Evolutionary conservation across 2,329 filamentous ascomycete species (phyloP).

Genomic region (Colletotrichum chrysophilum): DNA sequence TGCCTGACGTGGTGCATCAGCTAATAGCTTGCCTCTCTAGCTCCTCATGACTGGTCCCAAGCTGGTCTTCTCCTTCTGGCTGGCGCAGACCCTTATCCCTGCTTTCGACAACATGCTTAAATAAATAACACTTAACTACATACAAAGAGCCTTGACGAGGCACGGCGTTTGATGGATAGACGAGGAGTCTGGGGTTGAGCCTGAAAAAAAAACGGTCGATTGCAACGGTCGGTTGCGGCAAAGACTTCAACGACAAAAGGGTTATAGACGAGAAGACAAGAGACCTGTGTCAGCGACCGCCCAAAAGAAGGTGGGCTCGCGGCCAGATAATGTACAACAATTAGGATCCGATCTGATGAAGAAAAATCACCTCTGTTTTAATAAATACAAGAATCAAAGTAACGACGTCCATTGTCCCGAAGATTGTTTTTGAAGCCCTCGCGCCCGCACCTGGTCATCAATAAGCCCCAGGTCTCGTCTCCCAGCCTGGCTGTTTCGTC

Average conservation of each 20-base stretch:
- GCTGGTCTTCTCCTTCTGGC: slow-evolving; percentile 99
- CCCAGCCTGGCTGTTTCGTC: slow-evolving; percentile 47
- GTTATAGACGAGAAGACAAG: slow-evolving; percentile 1
- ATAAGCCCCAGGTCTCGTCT: slow-evolving; percentile 49
- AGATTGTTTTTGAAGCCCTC: neutral
- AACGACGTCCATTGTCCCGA: neutral
- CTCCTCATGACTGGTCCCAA: slow-evolving; percentile 99
- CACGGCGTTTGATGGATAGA: slow-evolving; percentile 26
- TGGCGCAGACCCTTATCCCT: slow-evolving; percentile 96
- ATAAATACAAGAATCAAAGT: neutral
- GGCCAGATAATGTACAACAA: slow-evolving; percentile 19
- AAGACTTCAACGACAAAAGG: neutral
- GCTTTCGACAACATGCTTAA: slow-evolving; percentile 71
- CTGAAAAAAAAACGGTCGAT: slow-evolving; percentile 40
- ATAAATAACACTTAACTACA: slow-evolving; percentile 24
- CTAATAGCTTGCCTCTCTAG: slow-evolving; percentile 38
- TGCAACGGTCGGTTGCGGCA: neutral
- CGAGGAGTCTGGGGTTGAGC: slow-evolving; percentile 4
- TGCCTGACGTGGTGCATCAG: slow-evolving; percentile 20
- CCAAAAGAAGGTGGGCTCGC: neutral
- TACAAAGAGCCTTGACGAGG: slow-evolving; percentile 2
- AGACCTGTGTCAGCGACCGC: neutral
- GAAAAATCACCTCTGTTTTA: slow-evolving; percentile 16
- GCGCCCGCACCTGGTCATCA: slow-evolving; percentile 29
- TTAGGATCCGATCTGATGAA: slow-evolving; percentile 12